These are phyloP conservation scores for Metschnikowia matae DNA, from an alignment of 805 yeast genomes.

Conservation along the genomic window DNA sequence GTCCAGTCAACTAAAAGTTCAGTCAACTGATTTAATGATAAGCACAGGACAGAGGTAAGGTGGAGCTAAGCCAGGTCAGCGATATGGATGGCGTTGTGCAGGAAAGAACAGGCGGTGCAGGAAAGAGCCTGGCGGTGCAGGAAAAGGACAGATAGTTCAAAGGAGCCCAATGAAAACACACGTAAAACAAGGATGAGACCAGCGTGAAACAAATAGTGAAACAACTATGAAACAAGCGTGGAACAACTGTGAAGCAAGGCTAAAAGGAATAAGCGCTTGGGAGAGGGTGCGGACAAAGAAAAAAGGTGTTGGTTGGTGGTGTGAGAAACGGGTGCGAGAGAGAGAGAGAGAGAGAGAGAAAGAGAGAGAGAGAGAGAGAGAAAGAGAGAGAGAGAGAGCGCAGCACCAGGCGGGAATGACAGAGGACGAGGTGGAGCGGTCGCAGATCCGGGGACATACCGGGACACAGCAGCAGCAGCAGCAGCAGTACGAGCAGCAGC, in stretches of 20 bases:
- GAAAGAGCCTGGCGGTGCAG: not conserved
- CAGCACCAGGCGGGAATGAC: not conserved
- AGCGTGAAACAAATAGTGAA: not conserved
- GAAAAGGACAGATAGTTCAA: not conserved
- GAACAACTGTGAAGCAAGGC: not conserved
- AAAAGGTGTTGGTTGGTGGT: conserved; percentile 4
- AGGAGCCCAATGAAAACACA: too few relatives aligned
- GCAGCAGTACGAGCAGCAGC: too few relatives aligned
- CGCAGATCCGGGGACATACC: not conserved
- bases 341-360: too few relatives aligned
- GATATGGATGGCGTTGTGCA: not conserved
- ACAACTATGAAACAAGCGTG: too few relatives aligned
- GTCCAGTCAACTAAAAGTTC: too few relatives aligned
- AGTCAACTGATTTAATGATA: too few relatives aligned
- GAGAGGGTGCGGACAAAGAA: not conserved
- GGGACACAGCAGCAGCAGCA: not conserved
- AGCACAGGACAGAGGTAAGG: too few relatives aligned
- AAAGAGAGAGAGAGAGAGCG: not conserved
- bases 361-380: too few relatives aligned
- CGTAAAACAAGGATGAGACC: too few relatives aligned
- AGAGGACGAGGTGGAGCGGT: not conserved
- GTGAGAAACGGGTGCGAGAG: not conserved
- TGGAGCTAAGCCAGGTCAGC: too few relatives aligned
- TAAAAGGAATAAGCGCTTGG: not conserved
- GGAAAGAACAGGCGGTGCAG: not conserved